Percentiles rank a stretch among this genome's conserved stretches.
phyloP scores from a whole-genome alignment of 257 asterid genomes.

The Galeopsis tetrahit region DNA sequence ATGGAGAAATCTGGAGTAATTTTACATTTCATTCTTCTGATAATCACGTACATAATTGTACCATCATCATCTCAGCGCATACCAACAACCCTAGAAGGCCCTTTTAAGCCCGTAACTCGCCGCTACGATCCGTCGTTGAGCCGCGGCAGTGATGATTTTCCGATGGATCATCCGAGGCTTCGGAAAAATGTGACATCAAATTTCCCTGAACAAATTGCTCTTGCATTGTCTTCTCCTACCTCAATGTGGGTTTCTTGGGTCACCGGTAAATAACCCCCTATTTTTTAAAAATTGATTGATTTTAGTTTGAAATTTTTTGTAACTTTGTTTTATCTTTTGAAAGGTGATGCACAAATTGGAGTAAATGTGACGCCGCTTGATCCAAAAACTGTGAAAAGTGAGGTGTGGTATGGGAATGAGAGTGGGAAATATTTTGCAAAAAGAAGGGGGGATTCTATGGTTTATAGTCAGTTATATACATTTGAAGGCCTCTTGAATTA shows the following conservation, averaged over 20 bases:
- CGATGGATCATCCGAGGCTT: conserved; percentile 75
- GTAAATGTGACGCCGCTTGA: conserved; percentile 66
- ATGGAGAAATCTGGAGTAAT: conserved; percentile 38
- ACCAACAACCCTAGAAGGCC: conserved; percentile 81
- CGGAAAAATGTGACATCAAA: conserved; percentile 54
- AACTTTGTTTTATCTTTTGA: conserved; percentile 5
- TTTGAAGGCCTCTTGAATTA: conserved; percentile 84
- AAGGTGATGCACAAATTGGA: conserved; percentile 81
- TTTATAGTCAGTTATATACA: conserved; percentile 79
- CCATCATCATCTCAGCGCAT: conserved; percentile 36
- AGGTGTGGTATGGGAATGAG: conserved; percentile 76
- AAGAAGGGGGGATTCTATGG: conserved; percentile 57
- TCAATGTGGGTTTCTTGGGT: conserved; percentile 91
- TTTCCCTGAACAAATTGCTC: conserved; percentile 79
- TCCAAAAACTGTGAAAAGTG: conserved; percentile 71
- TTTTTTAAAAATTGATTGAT: background rate
- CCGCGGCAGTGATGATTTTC: conserved; percentile 78
- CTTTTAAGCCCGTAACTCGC: conserved; percentile 66
- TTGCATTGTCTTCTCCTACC: conserved; percentile 66
- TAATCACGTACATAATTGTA: background rate
- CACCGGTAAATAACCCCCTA: conserved; percentile 54
- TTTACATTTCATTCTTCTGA: background rate
- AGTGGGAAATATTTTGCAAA: conserved; percentile 53
- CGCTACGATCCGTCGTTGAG: conserved; percentile 66
- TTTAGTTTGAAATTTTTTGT: background rate